These are phyloP conservation scores for Edaphochlamys debaryana DNA, from an alignment of 139 green algal species.

Conservation along the genomic window DNA sequence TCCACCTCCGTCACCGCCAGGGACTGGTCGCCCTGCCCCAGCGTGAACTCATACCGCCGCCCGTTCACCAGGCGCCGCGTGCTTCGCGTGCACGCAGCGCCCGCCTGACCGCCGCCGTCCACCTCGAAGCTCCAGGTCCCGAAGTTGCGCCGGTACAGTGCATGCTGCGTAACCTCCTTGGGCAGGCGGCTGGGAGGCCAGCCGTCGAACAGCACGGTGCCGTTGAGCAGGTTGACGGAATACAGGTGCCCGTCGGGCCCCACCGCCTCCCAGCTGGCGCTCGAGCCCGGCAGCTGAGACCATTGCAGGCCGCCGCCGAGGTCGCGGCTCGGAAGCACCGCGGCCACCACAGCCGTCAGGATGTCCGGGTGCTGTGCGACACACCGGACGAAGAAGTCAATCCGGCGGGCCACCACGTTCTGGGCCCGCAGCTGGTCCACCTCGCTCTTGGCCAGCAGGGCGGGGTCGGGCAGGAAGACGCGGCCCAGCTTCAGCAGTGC, in stretches of 20 bases:
- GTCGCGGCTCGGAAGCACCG: neutral
- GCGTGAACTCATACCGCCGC: constrained; percentile 14
- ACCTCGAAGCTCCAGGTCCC: constrained; percentile 50
- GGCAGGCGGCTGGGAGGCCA: constrained; percentile 54
- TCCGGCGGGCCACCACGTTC: constrained; percentile 21
- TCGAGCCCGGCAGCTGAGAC: too few species aligned
- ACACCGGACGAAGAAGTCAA: neutral
- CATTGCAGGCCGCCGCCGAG: too few species aligned
- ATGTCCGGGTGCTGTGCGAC: neutral
- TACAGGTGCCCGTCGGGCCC: constrained; percentile 44
- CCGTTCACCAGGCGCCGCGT: constrained; percentile 25
- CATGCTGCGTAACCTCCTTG: constrained; percentile 51
- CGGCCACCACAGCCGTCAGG: neutral
- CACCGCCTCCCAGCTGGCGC: constrained; percentile 50
- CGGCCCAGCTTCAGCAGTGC: constrained; percentile 50
- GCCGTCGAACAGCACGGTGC: constrained; percentile 51
- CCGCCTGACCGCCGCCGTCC: neutral
- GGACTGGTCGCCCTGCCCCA: neutral
- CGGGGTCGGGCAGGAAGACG: constrained; percentile 33
- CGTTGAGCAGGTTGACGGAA: constrained; percentile 64
- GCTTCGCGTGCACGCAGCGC: constrained; percentile 45
- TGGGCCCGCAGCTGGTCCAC: constrained; percentile 39
- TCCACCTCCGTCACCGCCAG: constrained; percentile 54
- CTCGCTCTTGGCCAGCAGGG: neutral
- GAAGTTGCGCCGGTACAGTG: constrained; percentile 64